Percentiles rank a stretch among this genome's conserved stretches.
Evolutionary conservation across 2,329 filamentous ascomycete genomes (phyloP).

Genomic region (Shiraia sp.): DNA sequence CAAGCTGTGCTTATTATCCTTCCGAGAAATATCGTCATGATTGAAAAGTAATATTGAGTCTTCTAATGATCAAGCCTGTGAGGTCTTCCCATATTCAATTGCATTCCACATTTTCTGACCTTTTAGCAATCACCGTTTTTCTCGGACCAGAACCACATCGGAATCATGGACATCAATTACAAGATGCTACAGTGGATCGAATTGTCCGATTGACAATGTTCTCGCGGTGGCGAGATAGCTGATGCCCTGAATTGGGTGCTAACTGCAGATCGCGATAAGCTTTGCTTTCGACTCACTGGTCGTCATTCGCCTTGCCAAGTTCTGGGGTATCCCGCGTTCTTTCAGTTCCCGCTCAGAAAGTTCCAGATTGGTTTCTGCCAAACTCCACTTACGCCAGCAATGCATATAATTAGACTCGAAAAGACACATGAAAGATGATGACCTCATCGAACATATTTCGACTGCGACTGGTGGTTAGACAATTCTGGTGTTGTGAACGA

Average conservation of each 20-base stretch:
- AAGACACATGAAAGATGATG: constrained; percentile 8
- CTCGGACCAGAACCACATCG: too few relatives aligned
- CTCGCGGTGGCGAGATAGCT: constrained; percentile 27
- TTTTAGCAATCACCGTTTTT: too few relatives aligned
- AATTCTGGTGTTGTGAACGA: background rate
- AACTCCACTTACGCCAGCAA: constrained; percentile 24
- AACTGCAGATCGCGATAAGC: constrained; percentile 43
- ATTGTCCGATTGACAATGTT: constrained; percentile 14
- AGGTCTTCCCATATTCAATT: too few relatives aligned
- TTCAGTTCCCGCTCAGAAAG: constrained; percentile 13
- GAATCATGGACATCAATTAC: too few relatives aligned
- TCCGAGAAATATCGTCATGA: constrained; percentile 8
- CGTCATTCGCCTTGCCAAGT: constrained; percentile 14
- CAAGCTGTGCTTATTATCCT: constrained; percentile 26
- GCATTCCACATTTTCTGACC: too few relatives aligned
- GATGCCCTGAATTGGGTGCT: constrained; percentile 18
- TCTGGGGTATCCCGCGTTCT: constrained; percentile 30
- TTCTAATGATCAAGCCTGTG: too few relatives aligned
- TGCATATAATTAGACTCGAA: constrained; percentile 15
- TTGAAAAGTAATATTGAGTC: constrained; percentile 1
- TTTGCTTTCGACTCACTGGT: constrained; percentile 27
- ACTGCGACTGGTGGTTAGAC: constrained; percentile 26
- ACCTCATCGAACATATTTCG: constrained; percentile 44
- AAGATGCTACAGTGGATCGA: background rate
- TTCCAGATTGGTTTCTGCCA: constrained; percentile 18